Base-by-base conservation (phyloP, 345 rosid species). In the Eutrema yunnanense region DNA sequence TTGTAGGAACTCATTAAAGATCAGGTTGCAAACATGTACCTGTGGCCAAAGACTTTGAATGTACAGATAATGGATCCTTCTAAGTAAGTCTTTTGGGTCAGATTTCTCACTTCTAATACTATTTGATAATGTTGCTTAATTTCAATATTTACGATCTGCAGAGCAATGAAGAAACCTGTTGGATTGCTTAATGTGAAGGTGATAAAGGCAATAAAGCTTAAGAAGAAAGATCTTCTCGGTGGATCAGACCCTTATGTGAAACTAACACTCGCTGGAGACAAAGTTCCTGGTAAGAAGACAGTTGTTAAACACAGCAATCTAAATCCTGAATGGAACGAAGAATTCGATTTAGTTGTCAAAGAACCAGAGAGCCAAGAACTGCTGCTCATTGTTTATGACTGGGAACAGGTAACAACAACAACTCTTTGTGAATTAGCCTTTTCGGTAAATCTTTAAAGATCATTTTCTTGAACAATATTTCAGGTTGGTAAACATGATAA, bases 261-360 rank as follows among this genome's bases (percentile, higher is more conserved):
- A 74, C 8, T 92, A 76, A 95, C 83, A 82, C 80, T 95, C 75
- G 70, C 90, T 10, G 98, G 90, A 41, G 99, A 92, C 82, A 88
- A 84, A 63, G 81, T 92, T 48, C 75, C 85, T 46, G 64, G 83
- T 4, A 92, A 95, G 74, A 90, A 90, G 79, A 88, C 96, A 9
- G 78, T 81, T 6, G 99, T 95, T 64, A 90, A 87, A 81, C 92
- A 81, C 80, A 84, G 81, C 69, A 95, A 92, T 78, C 72, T 92
- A 67, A 95, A 92, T 67, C 99, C 98, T 16, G 98, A 90, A 65
- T 95, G 99, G 99, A 84, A 95, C 66, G 97, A 92, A 76, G 97
- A 92, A 58, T 95, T 92, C 50, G 75, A 59, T 80, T 57, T 95
- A 63, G 88, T 87, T 59, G 87, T 90, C 36, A 86, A 88, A 73